Conservation (phyloP, 164 flowering plant species). For the Houttuynia cordata region DNA sequence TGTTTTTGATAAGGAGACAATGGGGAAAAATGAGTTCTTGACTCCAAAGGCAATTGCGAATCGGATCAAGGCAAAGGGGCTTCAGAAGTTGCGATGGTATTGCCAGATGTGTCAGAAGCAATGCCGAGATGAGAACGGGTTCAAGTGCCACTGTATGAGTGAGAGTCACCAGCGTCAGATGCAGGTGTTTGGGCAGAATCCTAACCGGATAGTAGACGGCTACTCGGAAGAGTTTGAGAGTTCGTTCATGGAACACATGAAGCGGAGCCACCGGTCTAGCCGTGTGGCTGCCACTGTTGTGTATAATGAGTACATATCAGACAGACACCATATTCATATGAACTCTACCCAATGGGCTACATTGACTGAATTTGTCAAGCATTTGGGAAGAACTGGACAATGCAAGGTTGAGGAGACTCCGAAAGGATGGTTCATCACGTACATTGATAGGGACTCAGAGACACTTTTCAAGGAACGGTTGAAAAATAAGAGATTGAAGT, state of each 20-base stretch:
- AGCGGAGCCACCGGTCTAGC: slow-evolving; percentile 75
- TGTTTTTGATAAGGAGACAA: slow-evolving; percentile 13
- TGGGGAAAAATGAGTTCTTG: slow-evolving; percentile 91
- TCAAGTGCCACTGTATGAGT: slow-evolving; percentile 95
- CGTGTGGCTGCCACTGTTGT: slow-evolving; percentile 90
- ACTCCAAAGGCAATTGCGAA: slow-evolving; percentile 91
- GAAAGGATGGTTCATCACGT: slow-evolving; percentile 90
- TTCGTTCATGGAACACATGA: slow-evolving; percentile 67
- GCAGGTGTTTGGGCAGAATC: slow-evolving; percentile 88
- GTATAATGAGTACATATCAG: slow-evolving; percentile 74
- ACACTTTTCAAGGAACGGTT: slow-evolving; percentile 61
- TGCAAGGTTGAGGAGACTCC: slow-evolving; percentile 93
- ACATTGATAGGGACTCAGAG: slow-evolving; percentile 78
- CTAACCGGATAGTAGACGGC: slow-evolving; percentile 54
- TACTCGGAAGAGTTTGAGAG: slow-evolving; percentile 77
- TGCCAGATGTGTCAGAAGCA: slow-evolving; percentile 97
- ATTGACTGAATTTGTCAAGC: slow-evolving; percentile 79
- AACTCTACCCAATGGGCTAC: slow-evolving; percentile 91
- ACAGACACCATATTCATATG: slow-evolving; percentile 88
- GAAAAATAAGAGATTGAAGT: slow-evolving; percentile 58
- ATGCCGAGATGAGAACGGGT: slow-evolving; percentile 90
- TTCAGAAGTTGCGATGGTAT: slow-evolving; percentile 85
- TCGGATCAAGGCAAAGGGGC: slow-evolving; percentile 79
- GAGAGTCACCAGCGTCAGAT: slow-evolving; percentile 90
- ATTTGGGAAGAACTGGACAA: slow-evolving; percentile 67